A percentile compares a stretch with the other conserved stretches of the same genome.
Conservation (phyloP, 2,329 filamentous ascomycete species). For the Lachnellula cervina region DNA sequence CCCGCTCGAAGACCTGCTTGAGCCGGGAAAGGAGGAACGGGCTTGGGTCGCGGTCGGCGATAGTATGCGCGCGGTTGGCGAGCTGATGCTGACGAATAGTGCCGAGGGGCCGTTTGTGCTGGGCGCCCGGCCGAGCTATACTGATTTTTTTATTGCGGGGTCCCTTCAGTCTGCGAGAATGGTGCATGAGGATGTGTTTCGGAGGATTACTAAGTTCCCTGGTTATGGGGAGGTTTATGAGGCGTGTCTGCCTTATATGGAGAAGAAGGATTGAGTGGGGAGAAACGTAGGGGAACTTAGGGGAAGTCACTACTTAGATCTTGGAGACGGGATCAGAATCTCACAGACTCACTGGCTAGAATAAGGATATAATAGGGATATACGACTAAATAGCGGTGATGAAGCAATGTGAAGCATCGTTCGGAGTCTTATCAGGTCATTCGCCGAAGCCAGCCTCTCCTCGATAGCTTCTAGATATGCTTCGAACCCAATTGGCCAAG, state of each 20-base stretch:
- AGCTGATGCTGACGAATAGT: slow-evolving; percentile 33
- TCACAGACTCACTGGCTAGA: no score
- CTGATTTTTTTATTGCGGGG: slow-evolving; percentile 39
- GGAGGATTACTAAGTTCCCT: slow-evolving; percentile 24
- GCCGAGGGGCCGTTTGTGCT: slow-evolving; percentile 37
- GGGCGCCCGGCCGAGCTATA: slow-evolving; percentile 32
- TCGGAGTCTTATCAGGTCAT: no score
- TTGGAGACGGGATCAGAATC: no score
- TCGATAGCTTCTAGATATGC: no score
- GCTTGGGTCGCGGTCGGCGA: slow-evolving; percentile 28
- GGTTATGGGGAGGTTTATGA: slow-evolving; percentile 24
- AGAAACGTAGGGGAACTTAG: no score
- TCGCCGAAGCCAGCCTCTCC: no score
- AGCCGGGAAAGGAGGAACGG: slow-evolving; percentile 25
- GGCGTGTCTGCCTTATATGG: slow-evolving; percentile 19
- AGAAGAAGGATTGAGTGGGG: slow-evolving; percentile 11
- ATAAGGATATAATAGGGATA: no score
- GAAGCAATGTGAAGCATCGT: no score
- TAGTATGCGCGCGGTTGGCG: slow-evolving; percentile 27
- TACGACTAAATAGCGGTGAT: no score
- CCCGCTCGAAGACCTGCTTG: slow-evolving; percentile 34
- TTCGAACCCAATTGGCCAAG: no score
- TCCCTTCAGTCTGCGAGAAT: slow-evolving; percentile 32
- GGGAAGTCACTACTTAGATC: neutral
- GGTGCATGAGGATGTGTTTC: slow-evolving; percentile 31